phyloP scores from a whole-genome alignment of 257 asterid genomes.

The Jasminum sambac region DNA sequence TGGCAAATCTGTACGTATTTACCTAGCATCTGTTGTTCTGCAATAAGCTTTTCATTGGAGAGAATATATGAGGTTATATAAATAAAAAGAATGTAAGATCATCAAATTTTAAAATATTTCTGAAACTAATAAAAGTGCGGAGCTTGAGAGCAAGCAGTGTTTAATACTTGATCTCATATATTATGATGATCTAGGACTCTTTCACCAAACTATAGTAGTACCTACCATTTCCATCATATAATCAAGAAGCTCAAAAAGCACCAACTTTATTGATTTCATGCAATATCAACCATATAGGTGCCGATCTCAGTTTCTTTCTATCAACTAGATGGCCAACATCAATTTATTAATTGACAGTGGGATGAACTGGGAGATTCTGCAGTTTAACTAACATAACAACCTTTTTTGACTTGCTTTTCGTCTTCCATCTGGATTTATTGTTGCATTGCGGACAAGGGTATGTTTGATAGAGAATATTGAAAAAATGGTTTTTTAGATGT shows the following conservation, averaged over 20 bases:
- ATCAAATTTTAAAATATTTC: not conserved
- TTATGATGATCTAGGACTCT: not conserved
- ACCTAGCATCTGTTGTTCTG: not conserved
- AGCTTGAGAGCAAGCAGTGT: not conserved
- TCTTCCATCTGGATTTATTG: not conserved
- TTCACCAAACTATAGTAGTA: not conserved
- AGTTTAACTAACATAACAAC: not conserved
- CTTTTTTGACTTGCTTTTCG: not conserved
- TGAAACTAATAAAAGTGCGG: not conserved
- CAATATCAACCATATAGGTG: not conserved
- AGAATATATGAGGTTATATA: not conserved
- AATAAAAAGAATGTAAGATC: not conserved
- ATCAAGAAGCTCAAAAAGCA: not conserved
- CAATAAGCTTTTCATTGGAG: not conserved
- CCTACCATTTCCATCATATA: not conserved
- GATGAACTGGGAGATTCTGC: not conserved
- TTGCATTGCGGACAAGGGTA: not conserved
- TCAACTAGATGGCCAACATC: not conserved
- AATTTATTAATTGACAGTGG: not conserved
- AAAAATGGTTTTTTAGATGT: no score
- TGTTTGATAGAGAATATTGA: not conserved
- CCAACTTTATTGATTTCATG: not conserved
- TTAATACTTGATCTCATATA: no score
- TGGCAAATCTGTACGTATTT: conserved; percentile 59
- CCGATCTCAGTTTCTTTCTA: not conserved